Percentiles rank a stretch among this genome's conserved stretches.
Evolutionary conservation across 768 basidiomycete genomes (phyloP).

Genomic region (Tylopilus rubrobrunneus): DNA sequence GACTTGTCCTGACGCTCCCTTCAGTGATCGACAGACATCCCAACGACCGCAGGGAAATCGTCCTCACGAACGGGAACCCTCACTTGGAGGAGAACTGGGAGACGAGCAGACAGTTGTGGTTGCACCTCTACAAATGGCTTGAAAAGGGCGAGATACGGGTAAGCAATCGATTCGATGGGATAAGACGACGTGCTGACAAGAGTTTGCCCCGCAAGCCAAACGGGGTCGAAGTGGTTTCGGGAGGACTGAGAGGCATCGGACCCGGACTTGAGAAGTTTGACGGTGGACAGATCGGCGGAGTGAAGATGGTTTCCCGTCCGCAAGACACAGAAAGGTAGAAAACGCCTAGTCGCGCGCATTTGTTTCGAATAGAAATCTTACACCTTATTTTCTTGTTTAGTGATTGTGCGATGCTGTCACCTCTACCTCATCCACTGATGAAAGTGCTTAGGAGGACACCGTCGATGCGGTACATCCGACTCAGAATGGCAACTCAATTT

Average conservation of each 20-base stretch:
- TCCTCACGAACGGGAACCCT: constrained; percentile 32
- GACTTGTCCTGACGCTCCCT: constrained; percentile 33
- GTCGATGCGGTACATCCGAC: constrained; percentile 29
- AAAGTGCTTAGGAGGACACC: constrained; percentile 28
- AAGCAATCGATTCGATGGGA: constrained; percentile 1
- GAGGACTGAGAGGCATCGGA: constrained; percentile 41
- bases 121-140: constrained; percentile 25
- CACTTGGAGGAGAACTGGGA: constrained; percentile 33
- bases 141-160: constrained; percentile 32
- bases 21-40: constrained; percentile 28
- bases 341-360: constrained; percentile 14
- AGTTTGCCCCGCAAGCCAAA: constrained; percentile 36
- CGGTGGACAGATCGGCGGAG: constrained; percentile 39
- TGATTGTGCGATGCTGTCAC: constrained; percentile 19
- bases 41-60: constrained; percentile 26
- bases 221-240: constrained; percentile 37
- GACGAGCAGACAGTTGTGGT: constrained; percentile 31
- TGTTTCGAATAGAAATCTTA: constrained; percentile 25
- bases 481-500: constrained; percentile 31
- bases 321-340: constrained; percentile 40
- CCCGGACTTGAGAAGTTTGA: constrained; percentile 41
- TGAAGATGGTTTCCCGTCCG: constrained; percentile 42
- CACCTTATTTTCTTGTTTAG: constrained; percentile 19
- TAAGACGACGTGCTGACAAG: not conserved
- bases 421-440: constrained; percentile 14